These are phyloP conservation scores for Baudoinia panamericana DNA, from an alignment of 495 filamentous ascomycete genomes.

Conservation along the genomic window DNA sequence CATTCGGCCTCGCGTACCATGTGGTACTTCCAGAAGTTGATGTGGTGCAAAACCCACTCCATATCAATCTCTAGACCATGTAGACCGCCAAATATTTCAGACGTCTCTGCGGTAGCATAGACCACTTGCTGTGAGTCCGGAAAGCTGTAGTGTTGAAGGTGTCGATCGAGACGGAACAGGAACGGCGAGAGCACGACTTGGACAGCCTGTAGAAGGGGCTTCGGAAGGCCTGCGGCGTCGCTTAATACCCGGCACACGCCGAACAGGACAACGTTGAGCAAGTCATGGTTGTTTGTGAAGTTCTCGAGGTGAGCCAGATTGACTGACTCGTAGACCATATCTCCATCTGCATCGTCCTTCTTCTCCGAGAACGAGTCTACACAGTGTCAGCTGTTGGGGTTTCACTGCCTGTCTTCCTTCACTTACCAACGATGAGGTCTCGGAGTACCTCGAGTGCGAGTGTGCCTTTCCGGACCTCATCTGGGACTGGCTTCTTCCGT, in stretches of 20 bases:
- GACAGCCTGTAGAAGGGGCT: constrained; percentile 18
- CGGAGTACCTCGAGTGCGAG: constrained; percentile 17
- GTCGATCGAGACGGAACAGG: constrained; percentile 14
- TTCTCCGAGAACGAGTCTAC: constrained; percentile 7
- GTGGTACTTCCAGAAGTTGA: constrained; percentile 32
- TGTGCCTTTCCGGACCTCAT: constrained; percentile 7
- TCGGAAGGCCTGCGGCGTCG: neutral
- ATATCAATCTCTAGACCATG: constrained; percentile 23
- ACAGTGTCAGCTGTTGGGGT: neutral
- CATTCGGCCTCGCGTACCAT: constrained; percentile 20
- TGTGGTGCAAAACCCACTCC: constrained; percentile 23
- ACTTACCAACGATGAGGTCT: constrained; percentile 25
- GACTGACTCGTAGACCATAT: constrained; percentile 2
- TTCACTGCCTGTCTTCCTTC: no score
- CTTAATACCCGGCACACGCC: constrained; percentile 1
- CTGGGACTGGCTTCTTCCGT: constrained; percentile 5
- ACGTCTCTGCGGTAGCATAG: constrained; percentile 15
- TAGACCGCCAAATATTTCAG: constrained; percentile 22
- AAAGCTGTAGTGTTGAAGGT: constrained; percentile 16
- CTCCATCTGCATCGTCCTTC: neutral
- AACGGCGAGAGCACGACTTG: constrained; percentile 23
- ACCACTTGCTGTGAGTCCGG: constrained; percentile 23
- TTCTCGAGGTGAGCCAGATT: constrained; percentile 1
- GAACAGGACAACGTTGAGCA: constrained; percentile 5
- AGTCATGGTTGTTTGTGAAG: constrained; percentile 6